Evolutionary conservation across 108 stramenopile species (phyloP).

Genomic region (Poteriospumella lacustris): DNA sequence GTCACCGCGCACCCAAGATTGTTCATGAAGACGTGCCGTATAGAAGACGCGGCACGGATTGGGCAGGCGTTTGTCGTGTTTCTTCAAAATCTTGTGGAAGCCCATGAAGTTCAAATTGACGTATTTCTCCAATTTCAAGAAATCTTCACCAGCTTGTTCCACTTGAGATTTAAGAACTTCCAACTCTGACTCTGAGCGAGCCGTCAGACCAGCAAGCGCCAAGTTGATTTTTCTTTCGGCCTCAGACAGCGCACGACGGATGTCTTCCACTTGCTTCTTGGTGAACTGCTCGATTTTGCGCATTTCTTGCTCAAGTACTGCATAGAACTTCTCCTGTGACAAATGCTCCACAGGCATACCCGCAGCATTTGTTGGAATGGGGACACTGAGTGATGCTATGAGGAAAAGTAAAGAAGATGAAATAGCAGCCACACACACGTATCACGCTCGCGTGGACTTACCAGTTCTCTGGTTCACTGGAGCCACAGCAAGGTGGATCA

Average conservation of each 20-base stretch:
- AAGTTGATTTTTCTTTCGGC: not conserved
- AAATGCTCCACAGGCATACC: constrained; percentile 40
- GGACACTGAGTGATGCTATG: constrained; percentile 18
- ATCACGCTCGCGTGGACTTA: not conserved
- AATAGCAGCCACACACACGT: not conserved
- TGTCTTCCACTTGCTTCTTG: constrained; percentile 40
- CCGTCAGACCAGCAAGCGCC: not conserved
- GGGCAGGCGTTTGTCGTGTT: constrained; percentile 87
- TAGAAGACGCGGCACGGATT: constrained; percentile 83
- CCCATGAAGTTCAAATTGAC: constrained; percentile 95
- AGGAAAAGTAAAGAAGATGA: not conserved
- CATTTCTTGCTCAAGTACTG: constrained; percentile 70
- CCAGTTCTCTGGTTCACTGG: not conserved
- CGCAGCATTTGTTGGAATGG: constrained; percentile 33
- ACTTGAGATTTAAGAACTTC: constrained; percentile 21
- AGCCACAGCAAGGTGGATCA: not conserved
- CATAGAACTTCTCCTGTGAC: constrained; percentile 80
- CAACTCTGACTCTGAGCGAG: not conserved
- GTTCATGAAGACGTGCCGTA: constrained; percentile 83
- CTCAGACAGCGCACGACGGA: not conserved
- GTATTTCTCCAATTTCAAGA: constrained; percentile 80
- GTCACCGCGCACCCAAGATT: constrained; percentile 90
- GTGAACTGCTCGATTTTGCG: constrained; percentile 79
- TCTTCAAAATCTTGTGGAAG: constrained; percentile 95
- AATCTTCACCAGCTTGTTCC: constrained; percentile 35